Evolutionary conservation across 495 filamentous ascomycete genomes (phyloP).

Genomic region (Annulohypoxylon bovei): DNA sequence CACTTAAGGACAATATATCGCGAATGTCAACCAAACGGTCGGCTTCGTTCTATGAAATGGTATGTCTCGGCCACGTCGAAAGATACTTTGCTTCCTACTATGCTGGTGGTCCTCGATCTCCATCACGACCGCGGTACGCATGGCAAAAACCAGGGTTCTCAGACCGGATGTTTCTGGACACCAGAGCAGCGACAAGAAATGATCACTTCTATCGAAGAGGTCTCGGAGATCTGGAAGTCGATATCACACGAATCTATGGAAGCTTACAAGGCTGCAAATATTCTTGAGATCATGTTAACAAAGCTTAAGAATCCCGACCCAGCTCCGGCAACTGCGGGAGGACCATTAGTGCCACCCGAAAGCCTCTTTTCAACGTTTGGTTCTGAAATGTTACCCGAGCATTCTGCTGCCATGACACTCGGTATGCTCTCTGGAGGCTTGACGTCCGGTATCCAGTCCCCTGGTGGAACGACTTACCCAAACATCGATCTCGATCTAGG

Average conservation of each 20-base stretch:
- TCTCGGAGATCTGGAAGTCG: conserved; percentile 80
- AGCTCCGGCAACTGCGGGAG: conserved; percentile 40
- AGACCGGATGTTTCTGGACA: conserved; percentile 72
- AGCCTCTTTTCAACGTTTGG: conserved; percentile 44
- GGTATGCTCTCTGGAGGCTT: conserved; percentile 79
- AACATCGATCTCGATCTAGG: conserved; percentile 48
- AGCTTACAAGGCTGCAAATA: conserved; percentile 82
- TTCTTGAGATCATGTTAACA: conserved; percentile 79
- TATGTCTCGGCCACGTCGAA: conserved; percentile 79
- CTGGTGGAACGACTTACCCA: conserved; percentile 53
- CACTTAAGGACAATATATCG: conserved; percentile 80
- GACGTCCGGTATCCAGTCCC: conserved; percentile 59
- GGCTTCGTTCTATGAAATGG: conserved; percentile 75
- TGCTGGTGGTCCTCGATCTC: conserved; percentile 87
- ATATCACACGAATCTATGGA: conserved; percentile 82
- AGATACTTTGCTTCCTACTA: conserved; percentile 88
- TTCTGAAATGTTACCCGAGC: conserved; percentile 61
- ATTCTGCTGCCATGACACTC: conserved; percentile 82
- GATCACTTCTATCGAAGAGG: conserved; percentile 75
- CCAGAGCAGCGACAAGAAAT: conserved; percentile 78
- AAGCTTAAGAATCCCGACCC: conserved; percentile 66
- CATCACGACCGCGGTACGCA: conserved; percentile 59
- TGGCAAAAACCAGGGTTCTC: conserved; percentile 48
- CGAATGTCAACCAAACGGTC: conserved; percentile 77
- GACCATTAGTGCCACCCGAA: conserved; percentile 23